These are phyloP conservation scores for Plasmodium ovale DNA, from an alignment of 169 alveolate genomes.

Conservation along the genomic window DNA sequence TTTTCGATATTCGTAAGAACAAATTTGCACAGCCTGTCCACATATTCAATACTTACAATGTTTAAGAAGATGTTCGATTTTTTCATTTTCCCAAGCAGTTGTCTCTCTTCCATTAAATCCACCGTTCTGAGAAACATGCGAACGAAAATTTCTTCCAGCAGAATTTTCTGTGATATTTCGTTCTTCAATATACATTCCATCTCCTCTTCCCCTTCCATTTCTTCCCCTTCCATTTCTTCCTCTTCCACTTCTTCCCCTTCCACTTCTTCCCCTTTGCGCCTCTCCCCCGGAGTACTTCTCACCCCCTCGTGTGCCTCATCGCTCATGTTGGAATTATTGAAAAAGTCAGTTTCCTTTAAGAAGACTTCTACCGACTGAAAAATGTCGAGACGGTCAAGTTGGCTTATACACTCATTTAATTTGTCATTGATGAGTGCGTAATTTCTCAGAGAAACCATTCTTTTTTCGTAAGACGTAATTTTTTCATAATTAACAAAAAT, in stretches of 20 bases:
- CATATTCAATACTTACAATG: slow-evolving; percentile 59
- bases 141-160: slow-evolving; percentile 69
- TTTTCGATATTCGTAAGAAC: slow-evolving; percentile 37
- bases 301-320: not conserved
- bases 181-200: slow-evolving; percentile 57
- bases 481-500: slow-evolving; percentile 38
- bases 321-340: not conserved
- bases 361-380: slow-evolving; percentile 53
- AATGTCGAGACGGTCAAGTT: slow-evolving; percentile 4
- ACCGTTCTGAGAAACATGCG: slow-evolving; percentile 33
- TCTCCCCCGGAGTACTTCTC: not conserved
- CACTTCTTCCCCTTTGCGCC: not conserved
- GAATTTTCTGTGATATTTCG: slow-evolving; percentile 57
- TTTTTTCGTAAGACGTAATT: slow-evolving; percentile 31
- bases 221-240: not conserved
- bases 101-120: slow-evolving; percentile 64
- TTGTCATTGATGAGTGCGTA: slow-evolving; percentile 22
- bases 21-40: slow-evolving; percentile 38
- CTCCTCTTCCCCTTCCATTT: slow-evolving; percentile 5
- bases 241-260: not conserved
- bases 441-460: slow-evolving; percentile 28
- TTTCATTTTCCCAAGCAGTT: slow-evolving; percentile 27
- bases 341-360: slow-evolving; percentile 54
- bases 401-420: slow-evolving; percentile 21
- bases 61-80: slow-evolving; percentile 42